Base-by-base conservation (phyloP, 78 protist genomes). In the Dictyostelium capitatum region DNA sequence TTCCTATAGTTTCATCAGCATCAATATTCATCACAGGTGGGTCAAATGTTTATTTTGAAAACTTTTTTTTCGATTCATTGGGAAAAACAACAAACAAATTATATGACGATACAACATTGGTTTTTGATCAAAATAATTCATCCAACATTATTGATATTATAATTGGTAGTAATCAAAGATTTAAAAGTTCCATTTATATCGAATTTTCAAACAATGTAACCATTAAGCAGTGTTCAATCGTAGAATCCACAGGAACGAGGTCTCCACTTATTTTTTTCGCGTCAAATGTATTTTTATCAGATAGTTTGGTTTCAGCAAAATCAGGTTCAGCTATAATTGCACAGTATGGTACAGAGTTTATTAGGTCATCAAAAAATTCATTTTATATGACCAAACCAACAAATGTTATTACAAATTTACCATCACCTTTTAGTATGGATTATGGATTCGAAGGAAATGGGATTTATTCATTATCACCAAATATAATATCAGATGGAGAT, bases 121-220 rank as follows among this genome's bases (percentile, higher is more conserved):
- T 32, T 17, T 32, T 67, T 23, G 25, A 43, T 14, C 3, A 25
- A 4, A 19, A 67, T 32, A n/a, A 67, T 15, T 48, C 75, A 67
- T 28, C 30, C 17, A 19, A 12, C 5, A 43, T 32, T 9, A 67
- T 32, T 0, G 48, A 32, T 32, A 32, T 67, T 11, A 67, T 32
- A 7, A 32, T n/a, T 10, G 79, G 79, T 20, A 48, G 23, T 10
- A 67, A 67, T 67, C 75, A 67, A 67, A 67, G 75, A 67, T 67
- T 32, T 67, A 67, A 43, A 67, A 32, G 17, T 17, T 25, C 47
- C 28, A 30, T 67, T 30, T 32, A 67, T 67, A 32, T 67, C 10
- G 48, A 67, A 7, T 19, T 25, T 17, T 67, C 75, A 67, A 32
- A 67, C 0, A 67, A 67, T 32, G 75, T 67, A 0, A 32, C 47